Evolutionary conservation across 306 rosid species (phyloP).

Genomic region (Neltuma alba): DNA sequence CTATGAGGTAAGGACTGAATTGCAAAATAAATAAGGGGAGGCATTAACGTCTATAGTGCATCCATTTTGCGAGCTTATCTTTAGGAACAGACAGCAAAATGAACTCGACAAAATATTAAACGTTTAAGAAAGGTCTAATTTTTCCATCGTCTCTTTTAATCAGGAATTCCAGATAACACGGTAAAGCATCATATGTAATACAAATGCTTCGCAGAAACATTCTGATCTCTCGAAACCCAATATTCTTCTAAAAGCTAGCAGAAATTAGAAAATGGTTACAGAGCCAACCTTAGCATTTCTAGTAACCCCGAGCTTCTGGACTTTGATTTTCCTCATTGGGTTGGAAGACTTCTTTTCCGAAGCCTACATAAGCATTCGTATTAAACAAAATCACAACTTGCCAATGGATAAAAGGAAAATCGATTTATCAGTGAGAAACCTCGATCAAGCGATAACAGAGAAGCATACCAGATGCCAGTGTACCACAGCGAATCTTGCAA

Average conservation of each 20-base stretch:
- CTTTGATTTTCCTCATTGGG: constrained; percentile 73
- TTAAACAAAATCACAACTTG: no score
- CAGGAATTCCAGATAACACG: background rate
- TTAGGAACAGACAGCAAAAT: background rate
- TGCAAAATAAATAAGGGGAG: background rate
- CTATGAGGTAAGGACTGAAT: background rate
- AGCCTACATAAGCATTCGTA: constrained; percentile 48
- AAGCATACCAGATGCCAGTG: no score
- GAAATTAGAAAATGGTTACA: background rate
- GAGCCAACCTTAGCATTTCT: constrained; percentile 62
- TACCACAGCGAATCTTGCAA: no score
- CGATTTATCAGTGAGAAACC: no score
- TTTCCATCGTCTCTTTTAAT: background rate
- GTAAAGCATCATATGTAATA: background rate
- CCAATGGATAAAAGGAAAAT: no score
- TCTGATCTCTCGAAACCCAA: background rate
- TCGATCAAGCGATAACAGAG: no score
- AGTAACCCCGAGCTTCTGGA: constrained; percentile 58
- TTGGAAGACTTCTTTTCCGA: constrained; percentile 67
- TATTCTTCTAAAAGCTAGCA: background rate
- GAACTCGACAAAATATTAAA: background rate
- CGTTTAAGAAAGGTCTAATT: background rate
- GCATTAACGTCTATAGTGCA: background rate
- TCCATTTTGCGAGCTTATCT: background rate
- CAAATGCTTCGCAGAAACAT: background rate